Conservation (phyloP, 495 filamentous ascomycete genomes). For the Xylaria sp. region DNA sequence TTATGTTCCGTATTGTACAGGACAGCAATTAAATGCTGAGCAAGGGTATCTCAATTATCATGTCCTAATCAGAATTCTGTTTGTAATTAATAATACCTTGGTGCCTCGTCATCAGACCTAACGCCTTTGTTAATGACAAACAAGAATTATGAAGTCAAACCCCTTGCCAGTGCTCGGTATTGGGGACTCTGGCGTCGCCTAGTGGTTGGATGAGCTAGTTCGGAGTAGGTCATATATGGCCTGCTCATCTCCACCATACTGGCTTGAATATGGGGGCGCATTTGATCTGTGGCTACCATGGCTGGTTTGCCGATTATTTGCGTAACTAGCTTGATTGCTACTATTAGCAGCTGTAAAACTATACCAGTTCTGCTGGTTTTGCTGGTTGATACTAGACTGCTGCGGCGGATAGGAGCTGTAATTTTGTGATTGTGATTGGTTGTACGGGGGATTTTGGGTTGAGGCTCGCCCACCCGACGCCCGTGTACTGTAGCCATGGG, state of each 20-base stretch:
- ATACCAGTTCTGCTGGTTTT: constrained; percentile 38
- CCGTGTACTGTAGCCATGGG: constrained; percentile 33
- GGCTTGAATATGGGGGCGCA: constrained; percentile 29
- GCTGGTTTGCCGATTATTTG: constrained; percentile 29
- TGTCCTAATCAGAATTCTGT: background rate
- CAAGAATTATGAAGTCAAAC: background rate
- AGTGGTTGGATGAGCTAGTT: constrained; percentile 34
- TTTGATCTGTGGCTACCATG: constrained; percentile 35
- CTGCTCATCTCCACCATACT: constrained; percentile 37
- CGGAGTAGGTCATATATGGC: constrained; percentile 36
- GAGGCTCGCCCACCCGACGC: constrained; percentile 25
- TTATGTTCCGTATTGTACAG: background rate
- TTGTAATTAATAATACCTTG: background rate
- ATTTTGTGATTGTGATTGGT: constrained; percentile 32
- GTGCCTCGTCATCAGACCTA: background rate
- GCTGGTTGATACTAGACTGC: constrained; percentile 33
- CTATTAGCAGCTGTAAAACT: constrained; percentile 29
- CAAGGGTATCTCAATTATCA: constrained; percentile 7
- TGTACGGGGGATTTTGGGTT: constrained; percentile 32
- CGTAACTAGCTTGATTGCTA: constrained; percentile 32
- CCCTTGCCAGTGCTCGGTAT: background rate
- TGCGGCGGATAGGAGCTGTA: constrained; percentile 36
- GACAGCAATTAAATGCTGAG: background rate
- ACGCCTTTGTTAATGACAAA: background rate
- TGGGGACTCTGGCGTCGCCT: background rate